Base-by-base conservation (phyloP, 768 basidiomycete species). In the Boletus reticulatus region DNA sequence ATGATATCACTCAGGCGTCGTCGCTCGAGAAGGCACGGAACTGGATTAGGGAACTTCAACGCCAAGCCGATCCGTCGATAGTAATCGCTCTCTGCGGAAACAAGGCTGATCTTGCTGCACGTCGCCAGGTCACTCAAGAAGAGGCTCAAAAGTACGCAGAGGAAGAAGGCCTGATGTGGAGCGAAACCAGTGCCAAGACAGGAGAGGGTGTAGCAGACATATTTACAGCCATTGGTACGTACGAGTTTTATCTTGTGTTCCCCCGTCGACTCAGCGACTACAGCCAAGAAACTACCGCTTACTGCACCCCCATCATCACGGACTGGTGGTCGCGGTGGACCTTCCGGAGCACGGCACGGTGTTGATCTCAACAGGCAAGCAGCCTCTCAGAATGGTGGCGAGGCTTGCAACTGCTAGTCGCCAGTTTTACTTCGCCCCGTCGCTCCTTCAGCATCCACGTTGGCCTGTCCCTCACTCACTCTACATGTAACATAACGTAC, bases 1-100 rank as follows among this genome's bases (percentile, higher is more conserved):
- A 94, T 71, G 97, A 99, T 74, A 95, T 99, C 72, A 98, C 97
- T 41, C 89, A 93, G 68, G 70, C 88, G 9, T 80, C 92, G 22
- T 96, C 95, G 3, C 83, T 96, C 59, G 92, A 96, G 77, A 97
- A 96, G 75, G 96, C 96, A 29, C 88, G 89, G 63, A 87, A 87
- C 60, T 98, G 96, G 96, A 95, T 98, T 69, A 82, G 90, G 49
- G 95, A 98, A 72, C 84, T 98, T 3, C 94, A 97, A 68, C 92
- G 95, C 52, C 95, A 98, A 75, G 96, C 95, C 53, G 96, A 98
- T 70, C 95, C 96, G 8, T 91, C 88, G 43, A 98, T 97, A 78
- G 84, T 96, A 64, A 96, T 98, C 70, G 90, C 93, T 39, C 85
- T 98, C 36, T 96, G 94, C 56, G 96, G 96, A 46, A 98, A 98